Conservation (phyloP, 1,284 basidiomycete genomes). For the Tilletiaria anomala region DNA sequence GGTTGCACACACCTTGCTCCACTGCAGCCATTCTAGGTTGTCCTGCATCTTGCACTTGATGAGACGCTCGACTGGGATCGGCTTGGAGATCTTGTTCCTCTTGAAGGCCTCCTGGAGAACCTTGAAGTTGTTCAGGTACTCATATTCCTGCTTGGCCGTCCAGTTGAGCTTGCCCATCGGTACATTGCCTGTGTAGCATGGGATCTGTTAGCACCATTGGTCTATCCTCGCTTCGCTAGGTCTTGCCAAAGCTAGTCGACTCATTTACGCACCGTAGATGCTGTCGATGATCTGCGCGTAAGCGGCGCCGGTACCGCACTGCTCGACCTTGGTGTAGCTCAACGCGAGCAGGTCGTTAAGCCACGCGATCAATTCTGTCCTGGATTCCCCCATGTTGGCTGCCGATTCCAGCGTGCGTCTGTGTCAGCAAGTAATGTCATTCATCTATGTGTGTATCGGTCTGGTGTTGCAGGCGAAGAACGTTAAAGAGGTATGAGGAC, state of each 20-base stretch:
- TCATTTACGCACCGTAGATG: constrained; percentile 55
- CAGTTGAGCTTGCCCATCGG: constrained; percentile 4
- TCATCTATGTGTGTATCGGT: no score
- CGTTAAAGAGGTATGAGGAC: no score
- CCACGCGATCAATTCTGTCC: constrained; percentile 83
- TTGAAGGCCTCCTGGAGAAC: constrained; percentile 54
- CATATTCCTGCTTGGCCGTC: constrained; percentile 58
- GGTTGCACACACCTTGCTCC: constrained; percentile 53
- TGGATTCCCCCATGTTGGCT: constrained; percentile 39
- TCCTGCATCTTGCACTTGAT: constrained; percentile 99
- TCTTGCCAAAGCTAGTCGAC: no score
- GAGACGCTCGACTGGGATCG: constrained; percentile 80
- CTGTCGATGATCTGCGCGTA: constrained; percentile 61
- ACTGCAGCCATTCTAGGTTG: constrained; percentile 96
- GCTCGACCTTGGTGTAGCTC: constrained; percentile 68
- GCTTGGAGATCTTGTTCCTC: constrained; percentile 78
- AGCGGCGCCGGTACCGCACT: constrained; percentile 54
- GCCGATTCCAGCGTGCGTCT: no score
- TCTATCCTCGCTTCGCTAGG: no score
- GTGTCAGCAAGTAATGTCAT: no score
- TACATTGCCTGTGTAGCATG: constrained; percentile 19
- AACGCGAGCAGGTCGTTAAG: constrained; percentile 80
- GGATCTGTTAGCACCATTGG: no score
- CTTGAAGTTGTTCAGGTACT: constrained; percentile 88
- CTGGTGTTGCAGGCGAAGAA: no score